phyloP scores from a whole-genome alignment of 1,139 yeast genomes.

The Yamadazyma kanchanaburiensis region DNA sequence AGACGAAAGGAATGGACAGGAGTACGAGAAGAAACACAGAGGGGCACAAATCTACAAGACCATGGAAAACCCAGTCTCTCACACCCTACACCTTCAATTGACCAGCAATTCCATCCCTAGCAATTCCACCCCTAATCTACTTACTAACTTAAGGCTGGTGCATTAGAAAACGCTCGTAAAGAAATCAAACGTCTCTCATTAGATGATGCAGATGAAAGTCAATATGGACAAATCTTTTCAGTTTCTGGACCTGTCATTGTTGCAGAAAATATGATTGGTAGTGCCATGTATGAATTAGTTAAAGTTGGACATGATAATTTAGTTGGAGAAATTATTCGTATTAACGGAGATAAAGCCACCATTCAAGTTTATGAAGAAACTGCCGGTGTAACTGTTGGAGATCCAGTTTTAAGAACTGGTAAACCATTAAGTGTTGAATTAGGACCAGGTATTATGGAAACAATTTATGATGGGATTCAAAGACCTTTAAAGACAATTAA shows the following conservation, averaged over 20 bases:
- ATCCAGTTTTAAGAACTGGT: conserved; percentile 96
- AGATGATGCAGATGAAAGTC: conserved; percentile 72
- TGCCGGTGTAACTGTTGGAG: conserved; percentile 98
- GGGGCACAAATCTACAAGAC: too few species aligned
- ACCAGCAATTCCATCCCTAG: too few species aligned
- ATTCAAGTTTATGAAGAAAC: conserved; percentile 99
- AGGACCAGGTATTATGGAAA: conserved; percentile 99
- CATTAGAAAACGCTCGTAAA: conserved; percentile 94
- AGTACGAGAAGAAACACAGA: too few species aligned
- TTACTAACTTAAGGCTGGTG: conserved; percentile 68
- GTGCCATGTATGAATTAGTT: conserved; percentile 98
- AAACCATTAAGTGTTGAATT: conserved; percentile 96
- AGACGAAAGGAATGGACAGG: too few species aligned
- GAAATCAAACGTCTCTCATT: conserved; percentile 83
- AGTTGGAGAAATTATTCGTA: conserved; percentile 98
- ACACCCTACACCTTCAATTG: too few species aligned
- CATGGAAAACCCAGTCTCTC: too few species aligned
- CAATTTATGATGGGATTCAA: conserved; percentile 98
- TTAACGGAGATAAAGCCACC: conserved; percentile 93
- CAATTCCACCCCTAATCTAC: background rate
- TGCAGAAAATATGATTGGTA: conserved; percentile 98
- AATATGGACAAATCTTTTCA: conserved; percentile 84
- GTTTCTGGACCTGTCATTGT: conserved; percentile 97
- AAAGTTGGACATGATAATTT: conserved; percentile 95
- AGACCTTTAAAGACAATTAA: conserved; percentile 94